A percentile compares a stretch with the other conserved stretches of the same genome.
Conservation (phyloP, 192 early-diverging fungal genomes). For the Neocallimastix lanati region DNA sequence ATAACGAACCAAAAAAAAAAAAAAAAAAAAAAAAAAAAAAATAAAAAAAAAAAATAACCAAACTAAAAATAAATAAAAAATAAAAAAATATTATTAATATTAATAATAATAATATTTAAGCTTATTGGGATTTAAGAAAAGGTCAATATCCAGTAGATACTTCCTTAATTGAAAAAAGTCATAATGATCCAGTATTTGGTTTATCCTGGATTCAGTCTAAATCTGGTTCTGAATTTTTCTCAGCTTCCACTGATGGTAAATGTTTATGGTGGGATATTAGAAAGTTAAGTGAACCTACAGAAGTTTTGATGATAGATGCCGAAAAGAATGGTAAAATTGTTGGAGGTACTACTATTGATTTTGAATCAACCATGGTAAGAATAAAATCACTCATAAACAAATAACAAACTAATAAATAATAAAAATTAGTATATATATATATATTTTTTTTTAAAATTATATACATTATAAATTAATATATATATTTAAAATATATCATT, state of each 20-base stretch:
- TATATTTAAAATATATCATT: too few species aligned
- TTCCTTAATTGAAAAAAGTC: conserved; percentile 30
- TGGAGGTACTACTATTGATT: conserved; percentile 39
- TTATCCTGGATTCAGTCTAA: conserved; percentile 44
- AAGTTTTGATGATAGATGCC: conserved; percentile 27
- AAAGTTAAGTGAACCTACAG: conserved; percentile 36
- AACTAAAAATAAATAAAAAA: too few species aligned
- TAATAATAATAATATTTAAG: too few species aligned
- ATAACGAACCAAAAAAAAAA: too few species aligned
- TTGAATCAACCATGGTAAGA: conserved; percentile 40
- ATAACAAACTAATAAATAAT: too few species aligned
- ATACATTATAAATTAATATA: too few species aligned
- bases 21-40: too few species aligned
- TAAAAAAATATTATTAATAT: too few species aligned
- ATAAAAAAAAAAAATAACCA: too few species aligned
- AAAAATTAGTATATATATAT: too few species aligned
- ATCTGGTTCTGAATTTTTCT: conserved; percentile 35
- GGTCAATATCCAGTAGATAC: conserved; percentile 35
- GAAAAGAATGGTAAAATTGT: conserved; percentile 42
- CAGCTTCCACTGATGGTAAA: conserved; percentile 36
- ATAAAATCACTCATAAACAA: too few species aligned
- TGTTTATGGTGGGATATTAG: conserved; percentile 46
- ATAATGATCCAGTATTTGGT: conserved; percentile 37
- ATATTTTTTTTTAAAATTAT: too few species aligned
- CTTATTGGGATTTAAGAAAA: conserved; percentile 41